Percentiles rank a stretch among this genome's conserved stretches.
Conservation (phyloP, 306 rosid genomes). For the Cucurbita ficifolia region DNA sequence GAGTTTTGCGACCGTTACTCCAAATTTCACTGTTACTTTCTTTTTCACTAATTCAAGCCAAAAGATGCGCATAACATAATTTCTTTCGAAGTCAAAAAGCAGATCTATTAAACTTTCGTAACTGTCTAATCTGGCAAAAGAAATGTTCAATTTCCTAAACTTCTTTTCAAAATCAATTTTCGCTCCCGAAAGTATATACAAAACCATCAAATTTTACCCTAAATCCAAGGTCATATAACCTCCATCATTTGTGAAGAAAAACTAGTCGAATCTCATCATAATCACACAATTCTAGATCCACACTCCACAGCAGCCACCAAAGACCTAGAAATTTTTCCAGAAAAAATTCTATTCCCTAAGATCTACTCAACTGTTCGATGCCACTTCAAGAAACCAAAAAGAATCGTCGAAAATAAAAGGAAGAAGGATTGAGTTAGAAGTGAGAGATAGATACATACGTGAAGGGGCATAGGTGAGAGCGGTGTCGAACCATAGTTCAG, state of each 20-base stretch:
- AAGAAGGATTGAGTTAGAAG: background rate
- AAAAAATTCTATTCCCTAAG: background rate
- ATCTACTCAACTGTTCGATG: background rate
- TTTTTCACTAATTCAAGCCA: background rate
- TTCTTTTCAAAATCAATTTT: background rate
- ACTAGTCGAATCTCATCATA: background rate
- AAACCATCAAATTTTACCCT: background rate
- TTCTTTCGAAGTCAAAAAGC: background rate
- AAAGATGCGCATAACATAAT: background rate
- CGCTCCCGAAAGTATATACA: no score
- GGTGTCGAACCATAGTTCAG: slow-evolving; percentile 87
- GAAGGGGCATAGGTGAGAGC: slow-evolving; percentile 78
- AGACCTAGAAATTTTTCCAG: background rate
- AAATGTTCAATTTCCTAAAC: background rate
- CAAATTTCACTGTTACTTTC: background rate
- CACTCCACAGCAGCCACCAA: background rate
- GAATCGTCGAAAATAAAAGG: background rate
- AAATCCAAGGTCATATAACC: no score
- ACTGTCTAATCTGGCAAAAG: background rate
- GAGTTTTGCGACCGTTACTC: background rate
- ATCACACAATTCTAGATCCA: background rate
- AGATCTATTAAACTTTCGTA: background rate
- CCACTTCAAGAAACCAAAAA: background rate
- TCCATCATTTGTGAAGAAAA: background rate
- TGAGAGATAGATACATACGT: slow-evolving; percentile 31